These are phyloP conservation scores for Malus hybrid DNA, from an alignment of 331 rosid species.

Conservation along the genomic window DNA sequence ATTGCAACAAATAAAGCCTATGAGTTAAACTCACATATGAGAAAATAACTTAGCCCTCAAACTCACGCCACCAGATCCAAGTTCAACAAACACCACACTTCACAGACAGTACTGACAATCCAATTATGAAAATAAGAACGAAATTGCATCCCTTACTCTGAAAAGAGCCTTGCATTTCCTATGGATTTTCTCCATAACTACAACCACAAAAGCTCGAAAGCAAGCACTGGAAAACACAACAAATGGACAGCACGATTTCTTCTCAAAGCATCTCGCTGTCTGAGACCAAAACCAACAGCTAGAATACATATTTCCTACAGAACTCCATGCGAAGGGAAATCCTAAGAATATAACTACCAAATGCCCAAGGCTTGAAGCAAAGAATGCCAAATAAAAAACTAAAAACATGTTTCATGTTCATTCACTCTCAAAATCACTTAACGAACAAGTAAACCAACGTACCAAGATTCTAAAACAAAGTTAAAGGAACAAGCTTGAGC, in stretches of 20 bases:
- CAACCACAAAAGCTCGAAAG: slow-evolving; percentile 33
- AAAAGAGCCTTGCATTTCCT: slow-evolving; percentile 44
- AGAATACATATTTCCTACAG: too few relatives aligned
- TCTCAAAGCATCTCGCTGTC: too few relatives aligned
- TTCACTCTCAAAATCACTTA: slow-evolving; percentile 51
- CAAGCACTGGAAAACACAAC: slow-evolving; percentile 40
- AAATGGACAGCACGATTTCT: slow-evolving; percentile 51
- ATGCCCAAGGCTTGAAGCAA: slow-evolving; percentile 41
- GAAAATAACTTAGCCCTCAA: not conserved
- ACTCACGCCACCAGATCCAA: not conserved
- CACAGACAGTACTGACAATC: not conserved
- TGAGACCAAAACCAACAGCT: too few relatives aligned
- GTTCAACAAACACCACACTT: not conserved
- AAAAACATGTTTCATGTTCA: slow-evolving; percentile 14
- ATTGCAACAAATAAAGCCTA: not conserved
- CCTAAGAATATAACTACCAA: slow-evolving; percentile 20
- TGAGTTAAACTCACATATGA: not conserved
- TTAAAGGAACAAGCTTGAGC: slow-evolving; percentile 20
- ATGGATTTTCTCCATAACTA: slow-evolving; percentile 48
- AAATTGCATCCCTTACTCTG: slow-evolving; percentile 37
- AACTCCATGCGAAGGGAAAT: not conserved
- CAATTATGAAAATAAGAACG: not conserved
- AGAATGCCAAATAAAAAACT: slow-evolving; percentile 39
- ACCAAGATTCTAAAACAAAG: slow-evolving; percentile 31
- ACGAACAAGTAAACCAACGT: slow-evolving; percentile 50